Conservation (phyloP, 805 yeast genomes). For the Starmerella apicola region DNA sequence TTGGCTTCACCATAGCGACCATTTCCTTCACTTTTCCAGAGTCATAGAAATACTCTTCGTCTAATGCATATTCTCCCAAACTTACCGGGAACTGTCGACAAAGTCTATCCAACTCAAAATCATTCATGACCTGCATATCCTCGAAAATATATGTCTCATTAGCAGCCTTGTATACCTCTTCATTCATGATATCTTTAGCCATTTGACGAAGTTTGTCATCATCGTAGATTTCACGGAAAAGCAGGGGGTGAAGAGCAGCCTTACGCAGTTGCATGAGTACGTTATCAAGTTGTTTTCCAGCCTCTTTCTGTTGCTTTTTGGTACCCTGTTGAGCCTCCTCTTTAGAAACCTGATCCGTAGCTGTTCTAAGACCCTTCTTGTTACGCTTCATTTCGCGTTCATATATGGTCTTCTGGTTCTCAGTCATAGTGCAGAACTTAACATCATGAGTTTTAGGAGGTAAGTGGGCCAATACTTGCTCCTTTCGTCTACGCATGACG, state of each 20-base stretch:
- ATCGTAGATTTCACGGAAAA: constrained; percentile 56
- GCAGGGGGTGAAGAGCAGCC: constrained; percentile 82
- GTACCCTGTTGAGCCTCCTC: constrained; percentile 18
- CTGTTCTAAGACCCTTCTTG: constrained; percentile 16
- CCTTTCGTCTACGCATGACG: constrained; percentile 81
- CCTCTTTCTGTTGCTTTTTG: constrained; percentile 26
- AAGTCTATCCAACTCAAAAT: constrained; percentile 67
- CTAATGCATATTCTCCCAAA: constrained; percentile 40
- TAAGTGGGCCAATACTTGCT: constrained; percentile 78
- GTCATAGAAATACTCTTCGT: constrained; percentile 43
- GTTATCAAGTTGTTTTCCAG: constrained; percentile 41
- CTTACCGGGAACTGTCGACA: constrained; percentile 62
- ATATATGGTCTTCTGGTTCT: constrained; percentile 47
- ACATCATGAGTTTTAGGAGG: constrained; percentile 63
- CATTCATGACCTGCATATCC: constrained; percentile 93
- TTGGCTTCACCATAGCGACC: constrained; percentile 41
- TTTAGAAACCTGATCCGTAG: constrained; percentile 23
- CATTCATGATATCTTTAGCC: constrained; percentile 70
- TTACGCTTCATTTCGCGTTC: constrained; percentile 38
- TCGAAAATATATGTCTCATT: constrained; percentile 67
- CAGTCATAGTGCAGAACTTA: constrained; percentile 51
- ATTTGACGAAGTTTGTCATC: constrained; percentile 47
- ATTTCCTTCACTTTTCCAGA: constrained; percentile 67
- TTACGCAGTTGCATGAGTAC: constrained; percentile 81
- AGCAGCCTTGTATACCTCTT: constrained; percentile 67